Conservation (phyloP, 2,329 filamentous ascomycete genomes). For the Aspergillus neotritici region DNA sequence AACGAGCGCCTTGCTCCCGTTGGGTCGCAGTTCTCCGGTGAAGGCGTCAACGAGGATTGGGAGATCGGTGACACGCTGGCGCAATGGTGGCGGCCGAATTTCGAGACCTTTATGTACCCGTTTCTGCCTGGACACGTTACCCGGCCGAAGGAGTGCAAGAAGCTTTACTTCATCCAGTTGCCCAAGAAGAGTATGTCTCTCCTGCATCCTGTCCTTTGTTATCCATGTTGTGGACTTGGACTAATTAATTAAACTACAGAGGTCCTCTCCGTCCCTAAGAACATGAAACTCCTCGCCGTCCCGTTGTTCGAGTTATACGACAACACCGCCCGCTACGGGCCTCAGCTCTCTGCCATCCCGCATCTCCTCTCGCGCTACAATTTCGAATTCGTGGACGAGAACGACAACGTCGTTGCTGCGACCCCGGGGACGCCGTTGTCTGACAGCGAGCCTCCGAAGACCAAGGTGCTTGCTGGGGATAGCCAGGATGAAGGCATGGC, state of each 20-base stretch:
- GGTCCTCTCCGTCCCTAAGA: conserved; percentile 93
- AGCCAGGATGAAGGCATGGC: conserved; percentile 34
- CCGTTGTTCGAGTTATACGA: conserved; percentile 98
- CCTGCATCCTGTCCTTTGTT: background rate
- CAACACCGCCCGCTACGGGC: conserved; percentile 89
- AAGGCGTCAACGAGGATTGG: conserved; percentile 90
- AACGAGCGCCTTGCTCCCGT: conserved; percentile 92
- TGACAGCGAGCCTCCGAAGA: conserved; percentile 54
- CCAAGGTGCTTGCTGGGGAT: conserved; percentile 58
- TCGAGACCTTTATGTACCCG: conserved; percentile 99
- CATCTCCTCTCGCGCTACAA: conserved; percentile 93
- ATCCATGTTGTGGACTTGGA: background rate
- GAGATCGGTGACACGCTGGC: conserved; percentile 89
- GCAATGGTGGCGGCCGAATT: conserved; percentile 98
- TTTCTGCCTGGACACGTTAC: conserved; percentile 96
- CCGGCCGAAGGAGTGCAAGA: conserved; percentile 97
- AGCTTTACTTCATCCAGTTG: conserved; percentile 93
- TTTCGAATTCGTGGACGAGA: conserved; percentile 95
- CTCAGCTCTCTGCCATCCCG: conserved; percentile 91
- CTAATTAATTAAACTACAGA: conserved; percentile 48
- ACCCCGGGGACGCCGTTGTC: conserved; percentile 68
- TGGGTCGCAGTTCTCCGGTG: conserved; percentile 71
- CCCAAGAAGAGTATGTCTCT: conserved; percentile 75
- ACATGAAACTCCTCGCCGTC: conserved; percentile 98
- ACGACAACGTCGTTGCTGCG: conserved; percentile 75